Evolutionary conservation across 805 yeast genomes (phyloP), one percentile per base, ranked within the genome.

Genomic region (Saccharomyces mikatae): DNA sequence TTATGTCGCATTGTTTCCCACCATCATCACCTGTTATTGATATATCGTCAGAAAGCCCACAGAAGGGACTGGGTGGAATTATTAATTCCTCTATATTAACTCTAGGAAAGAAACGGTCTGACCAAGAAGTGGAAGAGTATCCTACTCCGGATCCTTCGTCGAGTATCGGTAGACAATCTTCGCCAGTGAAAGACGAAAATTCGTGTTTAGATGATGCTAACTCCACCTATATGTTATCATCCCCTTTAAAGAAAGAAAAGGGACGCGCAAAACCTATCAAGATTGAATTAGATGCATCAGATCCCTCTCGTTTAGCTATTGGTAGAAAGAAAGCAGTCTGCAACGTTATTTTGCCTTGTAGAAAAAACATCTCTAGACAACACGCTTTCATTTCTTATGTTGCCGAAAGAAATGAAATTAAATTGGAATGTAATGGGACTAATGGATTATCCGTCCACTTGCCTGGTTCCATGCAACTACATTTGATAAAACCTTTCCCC

Each of bases 121-220:
- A 61, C 54, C 69, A 61, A 47, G 62, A 67, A 36, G 55, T 44
- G 5, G 53, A 56, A 26, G 74, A 74, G 9, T 83, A 82, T 61
- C 88, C 89, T 11, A 85, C 90, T 0, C 92, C 92, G 22, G 80
- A 82, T 59, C 90, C 92, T 0, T 84, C 89, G 1, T 80, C 84
- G 0, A 76, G 81, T 6, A 61, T 73, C 6, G 82, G 80, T 17
- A 62, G 70, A 47, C 69, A 74, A 1, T 72, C 76, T 1, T 72
- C 77, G 1, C 76, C 72, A 6, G 53, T 62, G 21, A 62, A 67
- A 57, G 51, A 48, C 3, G 46, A 24, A 52, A 47, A 9, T 29
- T 55, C 44, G 52, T 46, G 11, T 6, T 17, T 36, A 36, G 24
- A 36, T 8, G 48, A 46, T 2, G 10, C n/a, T 17, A 6, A 50